Conservation (phyloP, 2,329 filamentous ascomycete species). For the Neofusicoccum sp. region DNA sequence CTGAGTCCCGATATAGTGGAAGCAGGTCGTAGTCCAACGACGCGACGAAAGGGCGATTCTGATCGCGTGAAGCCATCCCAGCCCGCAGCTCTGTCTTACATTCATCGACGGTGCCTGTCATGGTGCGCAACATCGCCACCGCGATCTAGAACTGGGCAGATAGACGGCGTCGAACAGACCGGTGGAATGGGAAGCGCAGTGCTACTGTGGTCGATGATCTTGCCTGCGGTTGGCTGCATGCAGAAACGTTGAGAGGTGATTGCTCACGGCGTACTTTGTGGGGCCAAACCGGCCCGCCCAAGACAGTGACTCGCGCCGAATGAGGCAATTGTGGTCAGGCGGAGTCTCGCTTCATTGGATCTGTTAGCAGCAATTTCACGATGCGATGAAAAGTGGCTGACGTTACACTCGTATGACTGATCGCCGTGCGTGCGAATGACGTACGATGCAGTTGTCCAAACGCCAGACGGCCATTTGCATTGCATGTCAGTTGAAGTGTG, state of each 20-base stretch:
- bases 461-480: constrained; percentile 14
- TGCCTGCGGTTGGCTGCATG: constrained; percentile 15
- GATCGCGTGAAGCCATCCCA: constrained; percentile 5
- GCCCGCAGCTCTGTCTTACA: constrained; percentile 6
- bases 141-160: constrained; percentile 1
- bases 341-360: constrained; percentile 11
- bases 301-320: constrained; percentile 1
- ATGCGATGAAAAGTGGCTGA: constrained; percentile 2
- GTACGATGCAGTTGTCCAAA: constrained; percentile 18
- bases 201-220: constrained; percentile 11
- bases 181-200: constrained; percentile 8
- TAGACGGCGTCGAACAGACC: background rate
- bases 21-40: background rate
- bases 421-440: constrained; percentile 13
- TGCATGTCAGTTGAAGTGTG: constrained; percentile 7
- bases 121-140: constrained; percentile 9
- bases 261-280: constrained; percentile 11
- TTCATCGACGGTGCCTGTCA: constrained; percentile 14
- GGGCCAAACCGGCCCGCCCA: constrained; percentile 3
- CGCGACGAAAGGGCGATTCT: background rate
- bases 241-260: constrained; percentile 19
- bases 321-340: constrained; percentile 11
- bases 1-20: background rate
- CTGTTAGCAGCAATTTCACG: constrained; percentile 10
- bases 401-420: constrained; percentile 21